Base-by-base conservation (phyloP, 768 basidiomycete genomes). In the Lanmaoa rubissima region DNA sequence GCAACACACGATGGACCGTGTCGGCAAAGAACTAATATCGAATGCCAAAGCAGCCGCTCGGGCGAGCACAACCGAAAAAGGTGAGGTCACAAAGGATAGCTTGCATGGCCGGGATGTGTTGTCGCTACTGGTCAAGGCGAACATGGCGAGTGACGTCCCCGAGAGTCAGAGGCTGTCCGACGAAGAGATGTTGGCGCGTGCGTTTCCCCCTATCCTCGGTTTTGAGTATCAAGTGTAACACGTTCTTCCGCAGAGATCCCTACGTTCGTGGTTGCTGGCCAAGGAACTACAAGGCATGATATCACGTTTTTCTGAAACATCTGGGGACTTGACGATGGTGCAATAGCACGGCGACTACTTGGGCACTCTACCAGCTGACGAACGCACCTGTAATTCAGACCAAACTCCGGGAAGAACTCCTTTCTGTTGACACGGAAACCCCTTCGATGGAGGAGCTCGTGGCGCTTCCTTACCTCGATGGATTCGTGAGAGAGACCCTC, bases 381-480 rank as follows among this genome's bases (percentile, higher is more conserved):
- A 74, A 78, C 50, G 61, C 79, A 43, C 75, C 76, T 0, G 73
- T 75, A 4, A 68, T 79, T 9, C 87, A 89, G 61, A 71, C 61
- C 4, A 81, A 81, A 60, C 77, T 92, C 1, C 77, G 86, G 2
- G 75, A 81, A 5, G 88, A 91, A 63, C 72, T 86, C 0, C 67
- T 80, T 14, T 63, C 73, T 0, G 71, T 86, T 11, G 62, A 74
- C 3, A 82, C 82, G 0, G 82, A 87, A 14, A 80, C 71, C 1
- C 87, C 87, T 1, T 78, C 79, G 1, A 88, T 89, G 83, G 88
- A 91, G 32, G 78, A 85, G 42, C 77, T 92, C 1, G 80, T 81
- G 54, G 74, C 78, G 2, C 74, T 92, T 6, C 80, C 85, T 0
- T 89, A 87, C 64, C 82, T 92, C 13, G 90, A 90, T 60, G 75